These are phyloP conservation scores for Phaeosphaeriaceae sp. DNA, from an alignment of 2,329 filamentous ascomycete genomes.

Conservation along the genomic window DNA sequence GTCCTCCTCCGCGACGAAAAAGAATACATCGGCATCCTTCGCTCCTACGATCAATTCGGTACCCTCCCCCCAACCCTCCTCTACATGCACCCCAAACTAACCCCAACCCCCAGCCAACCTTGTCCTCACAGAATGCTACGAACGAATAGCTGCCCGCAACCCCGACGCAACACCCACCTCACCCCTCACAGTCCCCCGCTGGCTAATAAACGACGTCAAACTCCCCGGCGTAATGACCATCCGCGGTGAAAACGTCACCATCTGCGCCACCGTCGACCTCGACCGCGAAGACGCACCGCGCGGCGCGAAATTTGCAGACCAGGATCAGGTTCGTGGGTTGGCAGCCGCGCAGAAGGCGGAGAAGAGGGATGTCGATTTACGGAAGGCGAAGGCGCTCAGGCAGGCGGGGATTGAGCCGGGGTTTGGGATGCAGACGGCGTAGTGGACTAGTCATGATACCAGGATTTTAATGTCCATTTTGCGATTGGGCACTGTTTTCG, in stretches of 20 bases:
- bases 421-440: constrained; percentile 74
- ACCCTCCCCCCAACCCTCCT: constrained; percentile 31
- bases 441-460: not conserved
- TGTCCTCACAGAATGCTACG: constrained; percentile 89
- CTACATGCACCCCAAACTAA: constrained; percentile 6
- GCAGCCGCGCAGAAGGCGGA: constrained; percentile 75
- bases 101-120: constrained; percentile 74
- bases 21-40: constrained; percentile 88
- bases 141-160: constrained; percentile 78
- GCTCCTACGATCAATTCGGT: constrained; percentile 99
- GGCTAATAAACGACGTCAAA: constrained; percentile 80
- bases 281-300: constrained; percentile 93
- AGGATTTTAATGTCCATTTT: no score
- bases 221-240: constrained; percentile 90
- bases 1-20: constrained; percentile 89
- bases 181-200: constrained; percentile 34
- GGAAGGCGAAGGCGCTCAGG: constrained; percentile 69
- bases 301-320: constrained; percentile 70
- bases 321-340: constrained; percentile 74
- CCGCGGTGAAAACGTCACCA: constrained; percentile 93
- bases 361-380: constrained; percentile 61
- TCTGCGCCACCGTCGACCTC: constrained; percentile 94
- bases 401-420: constrained; percentile 63
- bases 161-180: constrained; percentile 31
- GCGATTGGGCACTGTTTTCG: not conserved